A percentile compares a stretch with the other conserved stretches of the same genome.
These are phyloP conservation scores for Raddia guianensis DNA, from an alignment of 176 grass and related monocot genomes.

Conservation along the genomic window DNA sequence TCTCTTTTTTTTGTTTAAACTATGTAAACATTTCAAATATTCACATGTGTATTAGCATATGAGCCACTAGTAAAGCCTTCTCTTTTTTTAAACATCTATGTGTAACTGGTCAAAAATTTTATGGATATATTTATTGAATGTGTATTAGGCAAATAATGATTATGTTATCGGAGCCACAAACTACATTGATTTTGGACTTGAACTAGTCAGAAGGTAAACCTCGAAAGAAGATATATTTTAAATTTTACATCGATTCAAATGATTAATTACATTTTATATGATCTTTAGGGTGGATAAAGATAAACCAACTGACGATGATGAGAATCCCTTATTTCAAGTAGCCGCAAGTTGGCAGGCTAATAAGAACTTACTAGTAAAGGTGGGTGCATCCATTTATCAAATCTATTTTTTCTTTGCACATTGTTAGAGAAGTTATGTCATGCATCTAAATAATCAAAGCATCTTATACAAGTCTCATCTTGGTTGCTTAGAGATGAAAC, in stretches of 20 bases:
- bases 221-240: too few relatives aligned
- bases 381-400: constrained; percentile 33
- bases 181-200: constrained; percentile 93
- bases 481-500: too few relatives aligned
- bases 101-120: too few relatives aligned
- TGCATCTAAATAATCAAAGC: too few relatives aligned
- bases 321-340: constrained; percentile 71
- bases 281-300: constrained; percentile 60
- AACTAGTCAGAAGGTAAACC: constrained; percentile 65
- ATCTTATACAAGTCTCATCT: too few relatives aligned
- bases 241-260: constrained; percentile 10
- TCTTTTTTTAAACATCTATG: too few relatives aligned
- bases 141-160: constrained; percentile 69
- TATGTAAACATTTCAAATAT: too few relatives aligned
- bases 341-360: constrained; percentile 96
- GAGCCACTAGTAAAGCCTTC: too few relatives aligned
- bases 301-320: constrained; percentile 45
- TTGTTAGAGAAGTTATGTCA: neutral
- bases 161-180: constrained; percentile 95
- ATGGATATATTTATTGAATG: neutral
- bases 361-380: constrained; percentile 95
- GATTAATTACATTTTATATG: constrained; percentile 18
- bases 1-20: too few relatives aligned
- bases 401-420: neutral
- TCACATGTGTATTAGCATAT: too few relatives aligned